A percentile compares a stretch with the other conserved stretches of the same genome.
phyloP scores from a whole-genome alignment of 345 rosid species.

The Acer campestre region DNA sequence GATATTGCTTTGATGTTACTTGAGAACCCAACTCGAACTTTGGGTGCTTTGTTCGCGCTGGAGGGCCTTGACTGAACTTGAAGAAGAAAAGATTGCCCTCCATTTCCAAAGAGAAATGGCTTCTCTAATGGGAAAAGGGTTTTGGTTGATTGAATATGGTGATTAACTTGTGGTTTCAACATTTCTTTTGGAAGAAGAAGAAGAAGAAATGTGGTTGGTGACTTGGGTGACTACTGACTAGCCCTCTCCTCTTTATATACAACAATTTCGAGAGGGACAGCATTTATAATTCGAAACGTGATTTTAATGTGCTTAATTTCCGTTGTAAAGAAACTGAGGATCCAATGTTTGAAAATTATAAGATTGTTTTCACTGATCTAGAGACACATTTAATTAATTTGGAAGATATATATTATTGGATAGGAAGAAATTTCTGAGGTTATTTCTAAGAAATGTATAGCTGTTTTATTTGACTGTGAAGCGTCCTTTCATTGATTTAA shows the following conservation, averaged over 20 bases:
- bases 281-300: not conserved
- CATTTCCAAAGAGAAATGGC: conserved; percentile 36
- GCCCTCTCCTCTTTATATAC: not conserved
- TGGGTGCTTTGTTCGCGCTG: not conserved
- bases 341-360: not conserved
- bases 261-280: not conserved
- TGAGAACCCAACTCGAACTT: conserved; percentile 5
- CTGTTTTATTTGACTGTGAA: too few relatives aligned
- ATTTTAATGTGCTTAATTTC: not conserved
- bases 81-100: not conserved
- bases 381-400: not conserved
- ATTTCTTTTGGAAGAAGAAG: conserved; percentile 16
- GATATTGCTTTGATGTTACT: conserved; percentile 26
- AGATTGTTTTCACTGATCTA: not conserved
- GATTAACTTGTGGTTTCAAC: conserved; percentile 36
- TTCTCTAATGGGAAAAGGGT: conserved; percentile 23
- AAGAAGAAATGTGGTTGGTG: not conserved
- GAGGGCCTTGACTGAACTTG: not conserved
- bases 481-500: too few relatives aligned
- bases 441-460: too few relatives aligned
- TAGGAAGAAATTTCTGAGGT: too few relatives aligned
- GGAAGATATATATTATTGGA: too few relatives aligned
- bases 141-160: conserved; percentile 17
- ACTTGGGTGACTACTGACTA: not conserved
- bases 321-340: not conserved